phyloP scores from a whole-genome alignment of 75 land plant genomes.

The Selaginella moellendorffii region DNA sequence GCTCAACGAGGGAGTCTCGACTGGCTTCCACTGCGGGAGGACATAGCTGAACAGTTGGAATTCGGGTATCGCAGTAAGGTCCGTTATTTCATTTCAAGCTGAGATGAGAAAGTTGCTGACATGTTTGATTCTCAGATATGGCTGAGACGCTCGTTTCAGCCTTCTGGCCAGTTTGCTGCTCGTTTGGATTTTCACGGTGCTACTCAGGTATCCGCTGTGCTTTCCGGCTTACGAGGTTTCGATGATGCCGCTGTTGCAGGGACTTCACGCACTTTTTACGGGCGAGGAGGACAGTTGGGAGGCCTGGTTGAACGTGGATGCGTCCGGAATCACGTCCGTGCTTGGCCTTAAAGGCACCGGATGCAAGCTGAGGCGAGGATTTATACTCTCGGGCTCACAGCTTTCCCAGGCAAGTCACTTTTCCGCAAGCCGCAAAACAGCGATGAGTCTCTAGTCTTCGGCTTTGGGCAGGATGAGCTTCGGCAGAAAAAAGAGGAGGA shows the following conservation, averaged over 20 bases:
- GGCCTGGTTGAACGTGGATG: conserved; percentile 65
- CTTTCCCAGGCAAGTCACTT: conserved; percentile 55
- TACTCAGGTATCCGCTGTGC: conserved; percentile 36
- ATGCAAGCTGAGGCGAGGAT: conserved; percentile 79
- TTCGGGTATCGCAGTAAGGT: conserved; percentile 81
- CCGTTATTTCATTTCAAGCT: neutral
- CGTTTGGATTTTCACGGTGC: conserved; percentile 80
- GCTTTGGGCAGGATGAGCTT: conserved; percentile 59
- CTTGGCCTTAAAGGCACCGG: conserved; percentile 48
- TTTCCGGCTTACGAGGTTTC: no score
- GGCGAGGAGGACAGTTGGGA: conserved; percentile 99
- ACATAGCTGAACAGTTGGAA: conserved; percentile 88
- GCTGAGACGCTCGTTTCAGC: conserved; percentile 89
- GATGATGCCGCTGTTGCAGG: conserved; percentile 47
- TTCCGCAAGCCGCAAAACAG: neutral
- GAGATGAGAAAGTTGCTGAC: neutral
- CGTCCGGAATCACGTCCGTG: conserved; percentile 45
- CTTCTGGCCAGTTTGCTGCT: conserved; percentile 94
- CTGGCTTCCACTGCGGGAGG: conserved; percentile 95
- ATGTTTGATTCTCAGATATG: conserved; percentile 43
- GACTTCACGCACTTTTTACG: conserved; percentile 88
- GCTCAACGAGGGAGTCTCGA: conserved; percentile 81
- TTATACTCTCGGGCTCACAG: conserved; percentile 47
- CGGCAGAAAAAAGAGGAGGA: conserved; percentile 82
- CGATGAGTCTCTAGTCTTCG: neutral